phyloP scores from a whole-genome alignment of 2,329 filamentous ascomycete species.

The Colletotrichum spinosum region DNA sequence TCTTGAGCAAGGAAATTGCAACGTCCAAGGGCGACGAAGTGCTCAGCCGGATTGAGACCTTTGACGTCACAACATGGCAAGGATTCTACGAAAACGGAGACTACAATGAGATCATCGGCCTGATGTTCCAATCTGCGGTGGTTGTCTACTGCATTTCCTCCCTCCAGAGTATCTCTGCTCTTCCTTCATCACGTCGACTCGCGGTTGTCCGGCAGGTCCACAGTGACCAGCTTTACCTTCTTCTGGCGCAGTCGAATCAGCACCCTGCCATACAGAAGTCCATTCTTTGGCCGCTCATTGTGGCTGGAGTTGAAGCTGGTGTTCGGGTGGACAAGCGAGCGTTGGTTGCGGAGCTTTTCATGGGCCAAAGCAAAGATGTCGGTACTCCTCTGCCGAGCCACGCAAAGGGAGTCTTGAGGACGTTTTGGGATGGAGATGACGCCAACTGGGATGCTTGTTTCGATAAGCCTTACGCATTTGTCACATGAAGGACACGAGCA shows the following conservation, averaged over 20 bases:
- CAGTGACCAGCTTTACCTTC: constrained; percentile 34
- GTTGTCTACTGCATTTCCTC: constrained; percentile 51
- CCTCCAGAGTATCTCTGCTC: constrained; percentile 46
- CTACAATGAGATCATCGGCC: constrained; percentile 43
- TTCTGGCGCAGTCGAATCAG: constrained; percentile 38
- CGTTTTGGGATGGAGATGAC: constrained; percentile 48
- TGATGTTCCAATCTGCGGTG: constrained; percentile 46
- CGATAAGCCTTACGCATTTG: constrained; percentile 47
- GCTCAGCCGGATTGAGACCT: constrained; percentile 42
- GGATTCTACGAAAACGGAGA: constrained; percentile 41
- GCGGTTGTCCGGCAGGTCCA: constrained; percentile 24
- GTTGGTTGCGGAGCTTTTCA: constrained; percentile 44
- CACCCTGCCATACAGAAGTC: constrained; percentile 40
- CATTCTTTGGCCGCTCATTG: constrained; percentile 50
- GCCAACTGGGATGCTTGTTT: constrained; percentile 53
- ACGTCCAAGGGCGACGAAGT: constrained; percentile 5
- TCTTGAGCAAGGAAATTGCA: constrained; percentile 32
- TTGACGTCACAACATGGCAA: constrained; percentile 46
- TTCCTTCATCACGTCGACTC: constrained; percentile 40
- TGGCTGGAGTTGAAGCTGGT: constrained; percentile 49
- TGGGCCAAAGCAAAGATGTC: constrained; percentile 42
- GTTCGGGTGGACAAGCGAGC: constrained; percentile 27
- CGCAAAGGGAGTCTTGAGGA: constrained; percentile 46
- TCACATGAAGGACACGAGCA: constrained; percentile 4
- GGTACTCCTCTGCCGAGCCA: constrained; percentile 46